Evolutionary conservation across 441 rosid genomes (phyloP), one percentile per base, ranked within the genome.

Genomic region (Gossypium lobatum): DNA sequence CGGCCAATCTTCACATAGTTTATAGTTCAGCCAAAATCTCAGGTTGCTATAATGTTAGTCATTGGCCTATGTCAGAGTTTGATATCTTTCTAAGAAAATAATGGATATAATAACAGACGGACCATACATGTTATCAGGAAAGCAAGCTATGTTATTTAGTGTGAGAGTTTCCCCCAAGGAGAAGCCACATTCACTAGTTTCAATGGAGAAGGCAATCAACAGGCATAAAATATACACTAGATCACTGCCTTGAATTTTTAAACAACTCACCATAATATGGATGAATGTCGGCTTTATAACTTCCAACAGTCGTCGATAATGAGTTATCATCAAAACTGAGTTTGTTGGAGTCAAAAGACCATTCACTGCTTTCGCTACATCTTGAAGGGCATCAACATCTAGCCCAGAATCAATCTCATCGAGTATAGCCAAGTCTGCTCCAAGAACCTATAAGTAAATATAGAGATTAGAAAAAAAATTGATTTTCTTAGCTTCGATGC

Each of bases 371-470:
- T 84, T 87, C 48, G 97, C 98, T 69, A 95, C 98, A 81, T 95
- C 99, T 80, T 71, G 80, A 42, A 95, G 91, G 42, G 99, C 99
- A 89, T 93, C 99, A 59, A 93, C 85, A 79, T 93, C 98, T 75
- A 95, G 82, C n/a, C 99, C 99, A 26, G 99, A 95, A 85, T 95
- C 99, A 76, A 95, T 92, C 82, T 93, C 99, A 78, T 95, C 98
- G 25, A 93, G 83, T 73, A 95, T 90, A 55, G 98, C 93, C 85
- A 93, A 71, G 28, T 93, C 92, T n/a, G 97, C 99, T 75, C 97
- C 98, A 45, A 93, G 83, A 77, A 93, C 98, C 98, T 93, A 79
- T 64, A 83, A 60, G 57, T 6, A 37, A 57, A 58, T 2, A n/a
- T 55, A 64, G 39, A 6, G 16, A 61, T 66, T 46, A 76, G 58